phyloP scores from a whole-genome alignment of 495 filamentous ascomycete species.

The Neohortaea acidophila region DNA sequence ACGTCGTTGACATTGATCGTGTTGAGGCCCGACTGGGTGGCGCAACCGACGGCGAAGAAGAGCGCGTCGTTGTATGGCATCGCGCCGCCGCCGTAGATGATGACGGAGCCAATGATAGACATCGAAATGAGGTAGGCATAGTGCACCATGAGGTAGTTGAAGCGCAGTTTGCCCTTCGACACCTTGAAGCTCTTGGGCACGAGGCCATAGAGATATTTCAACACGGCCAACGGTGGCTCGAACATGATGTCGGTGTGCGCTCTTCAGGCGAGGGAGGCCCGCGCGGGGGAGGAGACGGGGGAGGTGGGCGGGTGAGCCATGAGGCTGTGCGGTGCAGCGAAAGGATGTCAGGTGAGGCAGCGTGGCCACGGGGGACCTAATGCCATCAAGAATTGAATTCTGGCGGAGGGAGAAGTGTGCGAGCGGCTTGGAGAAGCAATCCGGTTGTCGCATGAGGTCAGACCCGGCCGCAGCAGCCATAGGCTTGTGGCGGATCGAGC shows the following conservation, averaged over 20 bases:
- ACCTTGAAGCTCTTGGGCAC: constrained; percentile 35
- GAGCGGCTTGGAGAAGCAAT: too few species aligned
- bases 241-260: constrained; percentile 20
- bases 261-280: too few species aligned
- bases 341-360: too few species aligned
- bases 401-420: too few species aligned
- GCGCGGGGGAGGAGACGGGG: too few species aligned
- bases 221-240: constrained; percentile 23
- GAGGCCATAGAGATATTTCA: constrained; percentile 31
- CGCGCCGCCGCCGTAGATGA: constrained; percentile 48
- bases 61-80: constrained; percentile 78
- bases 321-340: too few species aligned
- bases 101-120: constrained; percentile 54
- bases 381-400: too few species aligned
- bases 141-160: constrained; percentile 78
- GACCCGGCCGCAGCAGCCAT: too few species aligned
- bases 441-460: too few species aligned
- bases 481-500: too few species aligned
- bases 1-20: constrained; percentile 59
- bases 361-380: too few species aligned
- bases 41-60: constrained; percentile 62
- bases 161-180: constrained; percentile 41
- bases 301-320: neutral
- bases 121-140: constrained; percentile 68
- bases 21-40: constrained; percentile 87